A percentile compares a stretch with the other conserved stretches of the same genome.
These are phyloP conservation scores for Pestalotiopsis sp. DNA, from an alignment of 2,329 filamentous ascomycete species.

Conservation along the genomic window DNA sequence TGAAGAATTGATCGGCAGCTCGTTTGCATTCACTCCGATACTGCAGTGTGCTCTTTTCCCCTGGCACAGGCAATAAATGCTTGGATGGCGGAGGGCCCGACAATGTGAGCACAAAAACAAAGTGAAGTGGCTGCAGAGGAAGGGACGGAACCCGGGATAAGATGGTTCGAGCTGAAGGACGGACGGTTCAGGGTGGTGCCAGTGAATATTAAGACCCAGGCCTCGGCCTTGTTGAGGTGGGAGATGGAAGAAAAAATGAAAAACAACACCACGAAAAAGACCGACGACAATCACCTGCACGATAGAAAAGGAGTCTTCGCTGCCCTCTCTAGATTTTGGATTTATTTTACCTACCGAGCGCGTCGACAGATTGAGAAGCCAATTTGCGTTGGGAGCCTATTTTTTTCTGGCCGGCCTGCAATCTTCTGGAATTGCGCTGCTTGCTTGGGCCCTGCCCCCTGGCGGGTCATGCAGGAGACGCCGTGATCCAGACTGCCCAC, in stretches of 20 bases:
- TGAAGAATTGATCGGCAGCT: neutral
- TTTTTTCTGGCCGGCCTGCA: neutral
- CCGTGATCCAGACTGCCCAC: neutral
- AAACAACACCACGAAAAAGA: slow-evolving; percentile 6
- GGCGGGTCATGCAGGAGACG: neutral
- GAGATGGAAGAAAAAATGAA: neutral
- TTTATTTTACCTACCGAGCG: neutral
- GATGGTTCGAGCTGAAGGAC: neutral
- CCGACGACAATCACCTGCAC: slow-evolving; percentile 7
- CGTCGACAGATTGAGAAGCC: neutral
- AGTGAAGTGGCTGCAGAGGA: neutral
- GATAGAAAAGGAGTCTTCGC: neutral
- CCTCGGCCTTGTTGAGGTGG: neutral
- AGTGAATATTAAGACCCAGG: neutral
- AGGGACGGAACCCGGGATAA: neutral
- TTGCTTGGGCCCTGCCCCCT: neutral
- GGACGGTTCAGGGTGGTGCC: neutral
- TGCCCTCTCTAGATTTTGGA: neutral
- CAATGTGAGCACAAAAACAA: neutral
- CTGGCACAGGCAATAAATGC: neutral
- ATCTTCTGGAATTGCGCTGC: neutral
- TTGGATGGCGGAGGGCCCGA: neutral
- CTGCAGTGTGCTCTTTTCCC: neutral
- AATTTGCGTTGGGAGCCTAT: neutral
- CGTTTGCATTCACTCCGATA: neutral